These are phyloP conservation scores for Solanum rostratum DNA, from an alignment of 257 asterid species.

Conservation along the genomic window DNA sequence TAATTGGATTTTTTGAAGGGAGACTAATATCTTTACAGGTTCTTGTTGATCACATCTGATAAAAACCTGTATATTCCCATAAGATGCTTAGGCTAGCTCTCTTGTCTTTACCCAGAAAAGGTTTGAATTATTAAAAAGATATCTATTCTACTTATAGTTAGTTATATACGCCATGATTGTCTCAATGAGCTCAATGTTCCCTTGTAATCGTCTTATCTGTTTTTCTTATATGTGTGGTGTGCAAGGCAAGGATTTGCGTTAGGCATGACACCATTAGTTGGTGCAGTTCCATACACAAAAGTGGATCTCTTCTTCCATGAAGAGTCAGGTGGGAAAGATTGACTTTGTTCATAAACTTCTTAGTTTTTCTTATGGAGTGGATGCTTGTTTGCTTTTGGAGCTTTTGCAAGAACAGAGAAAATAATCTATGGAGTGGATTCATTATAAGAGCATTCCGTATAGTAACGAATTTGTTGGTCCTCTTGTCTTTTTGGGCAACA, in stretches of 20 bases:
- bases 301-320: conserved; percentile 80
- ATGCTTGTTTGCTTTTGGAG: conserved; percentile 85
- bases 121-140: not conserved
- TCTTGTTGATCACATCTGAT: not conserved
- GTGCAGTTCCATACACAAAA: conserved; percentile 41
- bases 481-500: conserved; percentile 55
- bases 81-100: not conserved
- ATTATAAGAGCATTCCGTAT: conserved; percentile 30
- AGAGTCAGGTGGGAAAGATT: conserved; percentile 69
- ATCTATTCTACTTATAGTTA: not conserved
- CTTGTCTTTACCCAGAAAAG: not conserved
- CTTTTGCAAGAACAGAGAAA: conserved; percentile 81
- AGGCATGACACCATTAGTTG: conserved; percentile 59
- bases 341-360: not conserved
- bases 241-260: conserved; percentile 94
- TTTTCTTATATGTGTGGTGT: conserved; percentile 37
- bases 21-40: not conserved
- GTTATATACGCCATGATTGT: not conserved
- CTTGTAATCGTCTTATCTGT: not conserved
- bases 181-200: not conserved
- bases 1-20: not conserved
- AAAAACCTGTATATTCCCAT: not conserved
- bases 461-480: conserved; percentile 47
- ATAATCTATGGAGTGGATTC: conserved; percentile 45
- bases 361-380: not conserved